Evolutionary conservation across 257 asterid species (phyloP).

Genomic region (Ballota nigra): DNA sequence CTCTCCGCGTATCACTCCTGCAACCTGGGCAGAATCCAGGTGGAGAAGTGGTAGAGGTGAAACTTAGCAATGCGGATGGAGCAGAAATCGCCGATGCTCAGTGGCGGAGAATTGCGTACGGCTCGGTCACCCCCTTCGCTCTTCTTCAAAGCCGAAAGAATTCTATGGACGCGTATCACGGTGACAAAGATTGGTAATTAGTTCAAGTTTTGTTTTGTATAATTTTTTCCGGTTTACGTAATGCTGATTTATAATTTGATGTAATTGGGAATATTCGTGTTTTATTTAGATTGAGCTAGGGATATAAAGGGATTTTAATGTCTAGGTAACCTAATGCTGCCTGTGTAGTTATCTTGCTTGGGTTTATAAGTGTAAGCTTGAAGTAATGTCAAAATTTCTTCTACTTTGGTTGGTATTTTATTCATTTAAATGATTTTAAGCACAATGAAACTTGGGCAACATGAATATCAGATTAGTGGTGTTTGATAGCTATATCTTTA

Average conservation of each 20-base stretch:
- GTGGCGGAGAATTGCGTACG: slow-evolving; percentile 80
- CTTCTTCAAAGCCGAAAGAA: slow-evolving; percentile 83
- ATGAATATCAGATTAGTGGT: background rate
- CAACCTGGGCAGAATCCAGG: slow-evolving; percentile 36
- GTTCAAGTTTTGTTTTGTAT: background rate
- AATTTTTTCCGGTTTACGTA: background rate
- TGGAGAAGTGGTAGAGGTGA: slow-evolving; percentile 79
- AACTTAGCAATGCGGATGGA: slow-evolving; percentile 46
- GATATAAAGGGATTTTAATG: background rate
- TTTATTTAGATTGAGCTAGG: background rate
- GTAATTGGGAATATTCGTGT: background rate
- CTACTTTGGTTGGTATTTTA: background rate
- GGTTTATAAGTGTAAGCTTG: background rate
- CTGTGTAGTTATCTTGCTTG: background rate
- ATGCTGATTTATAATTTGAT: slow-evolving; percentile 13
- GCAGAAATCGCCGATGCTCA: slow-evolving; percentile 58
- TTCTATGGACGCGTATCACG: slow-evolving; percentile 36
- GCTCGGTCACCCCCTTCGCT: slow-evolving; percentile 91
- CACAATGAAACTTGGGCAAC: background rate
- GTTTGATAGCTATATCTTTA: background rate
- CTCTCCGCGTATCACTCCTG: slow-evolving; percentile 75
- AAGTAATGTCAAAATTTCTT: background rate
- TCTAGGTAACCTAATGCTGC: background rate
- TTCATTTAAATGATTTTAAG: background rate
- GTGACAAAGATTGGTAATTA: slow-evolving; percentile 59